phyloP scores from a whole-genome alignment of 192 early-diverging fungal genomes.

The Coemansia sp. region DNA sequence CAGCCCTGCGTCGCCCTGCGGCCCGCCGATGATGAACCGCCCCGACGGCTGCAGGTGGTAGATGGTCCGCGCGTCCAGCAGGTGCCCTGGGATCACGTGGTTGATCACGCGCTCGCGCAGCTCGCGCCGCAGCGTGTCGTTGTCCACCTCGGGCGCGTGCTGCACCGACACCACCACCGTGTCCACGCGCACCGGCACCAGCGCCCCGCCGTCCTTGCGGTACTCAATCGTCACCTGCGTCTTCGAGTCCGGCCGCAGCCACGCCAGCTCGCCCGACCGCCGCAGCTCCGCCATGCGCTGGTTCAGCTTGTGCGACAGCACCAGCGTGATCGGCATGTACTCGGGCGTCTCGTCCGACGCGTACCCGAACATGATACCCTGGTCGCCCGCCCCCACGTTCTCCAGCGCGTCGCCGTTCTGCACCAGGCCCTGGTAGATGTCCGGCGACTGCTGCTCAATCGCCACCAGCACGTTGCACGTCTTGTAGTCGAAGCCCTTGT shows the following conservation, averaged over 20 bases:
- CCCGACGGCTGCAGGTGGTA: slow-evolving; percentile 99
- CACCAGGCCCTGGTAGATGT: slow-evolving; percentile 96
- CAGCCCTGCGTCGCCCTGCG: slow-evolving; percentile 99
- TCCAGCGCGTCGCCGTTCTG: slow-evolving; percentile 88
- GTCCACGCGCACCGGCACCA: slow-evolving; percentile 92
- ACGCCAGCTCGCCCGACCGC: slow-evolving; percentile 80
- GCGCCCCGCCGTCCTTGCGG: slow-evolving; percentile 90
- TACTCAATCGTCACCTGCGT: slow-evolving; percentile 99
- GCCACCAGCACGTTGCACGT: slow-evolving; percentile 99
- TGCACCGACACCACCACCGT: slow-evolving; percentile 97
- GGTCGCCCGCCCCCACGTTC: slow-evolving; percentile 99
- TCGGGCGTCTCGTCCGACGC: slow-evolving; percentile 99
- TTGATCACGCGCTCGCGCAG: slow-evolving; percentile 92
- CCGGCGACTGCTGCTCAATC: slow-evolving; percentile 99
- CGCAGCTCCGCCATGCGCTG: slow-evolving; percentile 92
- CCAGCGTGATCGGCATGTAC: slow-evolving; percentile 95
- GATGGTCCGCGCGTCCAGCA: slow-evolving; percentile 80
- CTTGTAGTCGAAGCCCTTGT: slow-evolving; percentile 99
- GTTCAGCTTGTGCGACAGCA: slow-evolving; percentile 98
- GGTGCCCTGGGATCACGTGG: slow-evolving; percentile 86
- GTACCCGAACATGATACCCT: slow-evolving; percentile 93
- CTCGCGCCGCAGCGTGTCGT: slow-evolving; percentile 78
- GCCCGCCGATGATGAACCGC: slow-evolving; percentile 98
- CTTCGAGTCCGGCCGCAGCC: slow-evolving; percentile 99
- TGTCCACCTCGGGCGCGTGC: slow-evolving; percentile 85